Base-by-base conservation (phyloP, 192 early-diverging fungal species). In the Jimgerdemannia lactiflua region DNA sequence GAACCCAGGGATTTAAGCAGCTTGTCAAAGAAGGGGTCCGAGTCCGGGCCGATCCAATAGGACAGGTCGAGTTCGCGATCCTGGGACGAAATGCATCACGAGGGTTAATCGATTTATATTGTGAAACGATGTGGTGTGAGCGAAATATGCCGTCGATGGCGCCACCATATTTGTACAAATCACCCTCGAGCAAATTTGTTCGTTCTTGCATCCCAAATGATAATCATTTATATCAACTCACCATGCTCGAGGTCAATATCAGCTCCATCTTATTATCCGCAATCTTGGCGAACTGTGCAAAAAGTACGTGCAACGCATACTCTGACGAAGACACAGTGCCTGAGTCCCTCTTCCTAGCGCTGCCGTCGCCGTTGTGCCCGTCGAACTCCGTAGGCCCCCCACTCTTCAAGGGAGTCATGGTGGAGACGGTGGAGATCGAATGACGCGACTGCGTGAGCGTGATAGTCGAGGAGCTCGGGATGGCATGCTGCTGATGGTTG, bases 21-120 rank as follows among this genome's bases (percentile, higher is more conserved):
- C 20, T 91, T 89, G 78, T 99, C 97, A 75, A 99, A 96, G 7
- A 84, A 78, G 4, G 85, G 77, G 80, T 99, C 96, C 4, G 81
- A 89, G 6, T 90, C 93, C 9, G 79, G 81, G 19, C 90, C 89
- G 20, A 95, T 77, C 42, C 87, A 82, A 43, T 80, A 80, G 39
- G 84, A 64, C 49, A 95, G 79, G 67, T 91, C 90, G 4, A 89
- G 83, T 71, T 94, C 91, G 64, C 84, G 81, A 68, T 95, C 92
- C 88, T 91, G 49, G 49, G 49, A 59, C 8, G 49, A 79, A 64
- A 44, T 64, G 64, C 54, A 66, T 71, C n/a, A 64, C 40, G 14
- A 54, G 54, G 39, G 19, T 65, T 64, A n/a, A n/a, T 14, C 41
- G 20, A 70, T 69, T 29, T 29, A 29, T 29, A 29, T 29, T 29